Base-by-base conservation (phyloP, 345 rosid genomes). In the Geranium rotundifolium region DNA sequence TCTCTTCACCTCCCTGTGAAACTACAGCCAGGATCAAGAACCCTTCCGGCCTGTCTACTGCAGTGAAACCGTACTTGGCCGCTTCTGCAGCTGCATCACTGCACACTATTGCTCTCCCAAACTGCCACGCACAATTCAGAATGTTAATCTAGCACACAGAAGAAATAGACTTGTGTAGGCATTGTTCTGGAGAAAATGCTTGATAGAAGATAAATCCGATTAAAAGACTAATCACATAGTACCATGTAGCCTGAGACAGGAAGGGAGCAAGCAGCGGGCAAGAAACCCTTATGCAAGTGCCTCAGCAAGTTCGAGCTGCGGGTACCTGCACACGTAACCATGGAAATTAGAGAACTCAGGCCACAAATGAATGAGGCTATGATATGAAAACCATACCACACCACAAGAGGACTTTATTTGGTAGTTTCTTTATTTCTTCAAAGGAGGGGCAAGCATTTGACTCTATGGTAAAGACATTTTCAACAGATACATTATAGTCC, bases 41-140 rank as follows among this genome's bases (percentile, higher is more conserved):
- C n/a, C 97, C 90, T 54, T 85, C 87, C 2, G 88, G 86, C 76
- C 87, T 84, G 63, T 86, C 90, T 1, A 86, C 73, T 0, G 95
- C 82, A 0, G 91, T 83, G 60, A 85, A 90, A 9, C 91, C 89
- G 37, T 83, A 82, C 58, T 80, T 84, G 10, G 97, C 87, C 23
- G 95, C 99, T 69, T 93, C 95, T 14, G 91, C 89, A 0, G 90
- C 90, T 18, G 90, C 87, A 72, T 90, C 97, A 0, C 86, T 83
- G 54, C 95, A 88, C n/a, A 93, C 87, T 6, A 90, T 80, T 0
- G 89, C 97, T 65, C 54, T 84, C 55, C 96, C 97, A 54, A 93
- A 82, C 99, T 87, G 70, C 1, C 12, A 30, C 8, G 14, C 54
- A 29, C 7, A 18, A n/a, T 55, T 14, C 41, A 34, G 2, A 34